Base-by-base conservation (phyloP, 345 rosid species). In the Lumnitzera racemosa region DNA sequence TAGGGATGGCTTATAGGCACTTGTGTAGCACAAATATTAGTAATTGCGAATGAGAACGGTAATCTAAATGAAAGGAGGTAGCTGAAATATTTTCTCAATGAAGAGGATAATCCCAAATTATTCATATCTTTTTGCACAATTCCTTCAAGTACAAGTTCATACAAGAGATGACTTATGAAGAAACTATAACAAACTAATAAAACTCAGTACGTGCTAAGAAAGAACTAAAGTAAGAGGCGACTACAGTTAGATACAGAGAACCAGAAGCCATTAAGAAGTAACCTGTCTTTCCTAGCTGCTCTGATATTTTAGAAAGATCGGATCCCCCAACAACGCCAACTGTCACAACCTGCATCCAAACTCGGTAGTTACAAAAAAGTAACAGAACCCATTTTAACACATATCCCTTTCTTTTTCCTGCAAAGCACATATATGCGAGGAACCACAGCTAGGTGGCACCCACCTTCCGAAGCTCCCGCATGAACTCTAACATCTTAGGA, bases 291-390 rank as follows among this genome's bases (percentile, higher is more conserved):
- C 99, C 97, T 63, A 94, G 96, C 75, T 94, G 99, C 77, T 94
- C 96, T 16, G 96, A 78, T 69, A 94, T 90, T 84, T 94, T 94
- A 55, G 53, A 63, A 49, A 94, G 85, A 60, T 94, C 96, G 43
- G 99, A 94, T 78, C 99, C 99, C 68, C 99, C 99, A 15, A 90
- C 97, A 47, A 94, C 90, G 14, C 97, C 99, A 25, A 94, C 83
- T 23, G 89, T 79, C 61, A 88, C 88, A 55, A 88, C 87, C 99
- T 90, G 55, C 46, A 78, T 58, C 56, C 63, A 50, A 68, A 53
- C 16, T 7, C 16, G 36, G 5, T 17, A 11, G 11, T 41, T 43
- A 64, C 24, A 12, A 15, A 13, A 29, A 48, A 13, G 23, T 41
- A 56, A 16, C 14, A 59, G 73, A 66, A 11, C 48, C 47, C 46